Evolutionary conservation across 2,329 filamentous ascomycete genomes (phyloP).

Genomic region (Microdochium bolleyi): DNA sequence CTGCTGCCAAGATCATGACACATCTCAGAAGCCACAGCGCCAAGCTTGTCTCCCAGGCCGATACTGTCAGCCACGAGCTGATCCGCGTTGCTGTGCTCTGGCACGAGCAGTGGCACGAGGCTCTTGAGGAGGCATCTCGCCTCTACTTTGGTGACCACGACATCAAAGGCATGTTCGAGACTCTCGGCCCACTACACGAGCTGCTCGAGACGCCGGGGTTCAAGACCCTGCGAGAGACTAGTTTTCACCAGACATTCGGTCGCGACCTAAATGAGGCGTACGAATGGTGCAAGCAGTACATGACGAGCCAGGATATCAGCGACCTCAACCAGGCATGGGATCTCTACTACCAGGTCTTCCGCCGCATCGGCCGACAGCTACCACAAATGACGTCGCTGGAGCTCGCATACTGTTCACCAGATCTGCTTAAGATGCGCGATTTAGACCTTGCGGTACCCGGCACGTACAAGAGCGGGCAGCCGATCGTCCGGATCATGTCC

Average conservation of each 20-base stretch:
- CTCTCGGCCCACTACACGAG: conserved; percentile 82
- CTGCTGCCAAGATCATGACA: conserved; percentile 91
- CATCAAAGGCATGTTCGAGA: conserved; percentile 94
- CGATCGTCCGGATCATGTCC: conserved; percentile 75
- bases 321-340: conserved; percentile 99
- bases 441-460: conserved; percentile 93
- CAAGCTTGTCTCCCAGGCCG: conserved; percentile 87
- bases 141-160: conserved; percentile 97
- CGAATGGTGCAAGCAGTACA: conserved; percentile 92
- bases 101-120: conserved; percentile 99
- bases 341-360: conserved; percentile 97
- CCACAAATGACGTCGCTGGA: conserved; percentile 90
- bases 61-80: conserved; percentile 89
- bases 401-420: conserved; percentile 93
- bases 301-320: conserved; percentile 78
- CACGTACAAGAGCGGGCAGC: conserved; percentile 73
- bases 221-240: conserved; percentile 90
- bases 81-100: conserved; percentile 95
- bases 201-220: conserved; percentile 79
- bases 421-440: conserved; percentile 75
- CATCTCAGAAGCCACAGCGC: conserved; percentile 95
- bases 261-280: conserved; percentile 90
- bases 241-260: conserved; percentile 95
- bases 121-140: conserved; percentile 88
- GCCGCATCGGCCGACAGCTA: conserved; percentile 86